Evolutionary conservation across 768 basidiomycete genomes (phyloP).

Genomic region (Amanita pseudoporphyria): DNA sequence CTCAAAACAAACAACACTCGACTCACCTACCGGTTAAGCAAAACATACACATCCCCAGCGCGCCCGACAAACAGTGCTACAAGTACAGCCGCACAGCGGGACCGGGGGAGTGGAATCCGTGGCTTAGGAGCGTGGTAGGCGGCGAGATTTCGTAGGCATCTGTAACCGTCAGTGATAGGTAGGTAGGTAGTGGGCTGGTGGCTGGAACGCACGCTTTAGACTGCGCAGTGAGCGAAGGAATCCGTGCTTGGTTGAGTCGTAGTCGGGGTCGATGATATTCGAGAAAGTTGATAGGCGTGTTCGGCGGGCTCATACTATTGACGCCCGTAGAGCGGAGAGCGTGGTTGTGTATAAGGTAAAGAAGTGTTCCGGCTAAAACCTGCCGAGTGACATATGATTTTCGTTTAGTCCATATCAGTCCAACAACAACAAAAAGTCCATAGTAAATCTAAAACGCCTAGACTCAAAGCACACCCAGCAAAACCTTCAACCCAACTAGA

Average conservation of each 20-base stretch:
- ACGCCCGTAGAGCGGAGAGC: too few species aligned
- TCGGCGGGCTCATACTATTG: too few species aligned
- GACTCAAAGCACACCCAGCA: too few species aligned
- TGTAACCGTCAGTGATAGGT: too few species aligned
- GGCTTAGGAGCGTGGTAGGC: conserved; percentile 35
- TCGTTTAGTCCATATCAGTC: too few species aligned
- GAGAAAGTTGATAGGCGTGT: conserved; percentile 28
- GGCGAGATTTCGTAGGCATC: conserved; percentile 49
- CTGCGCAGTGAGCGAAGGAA: conserved; percentile 39
- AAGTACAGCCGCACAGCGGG: conserved; percentile 63
- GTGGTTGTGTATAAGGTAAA: too few species aligned
- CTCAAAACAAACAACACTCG: neutral
- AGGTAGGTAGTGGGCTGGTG: too few species aligned
- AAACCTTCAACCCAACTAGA: too few species aligned
- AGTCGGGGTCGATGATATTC: conserved; percentile 39
- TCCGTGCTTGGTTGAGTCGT: conserved; percentile 26
- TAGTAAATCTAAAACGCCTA: too few species aligned
- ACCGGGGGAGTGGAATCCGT: conserved; percentile 34
- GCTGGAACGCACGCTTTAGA: conserved; percentile 34
- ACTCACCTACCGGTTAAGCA: conserved; percentile 62
- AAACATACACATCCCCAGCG: conserved; percentile 74
- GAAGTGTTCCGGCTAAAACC: too few species aligned
- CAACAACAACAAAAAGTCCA: too few species aligned
- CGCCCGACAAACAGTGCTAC: conserved; percentile 82
- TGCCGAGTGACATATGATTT: too few species aligned